phyloP scores from a whole-genome alignment of 2,329 filamentous ascomycete species.

The Zasmidium angulare region DNA sequence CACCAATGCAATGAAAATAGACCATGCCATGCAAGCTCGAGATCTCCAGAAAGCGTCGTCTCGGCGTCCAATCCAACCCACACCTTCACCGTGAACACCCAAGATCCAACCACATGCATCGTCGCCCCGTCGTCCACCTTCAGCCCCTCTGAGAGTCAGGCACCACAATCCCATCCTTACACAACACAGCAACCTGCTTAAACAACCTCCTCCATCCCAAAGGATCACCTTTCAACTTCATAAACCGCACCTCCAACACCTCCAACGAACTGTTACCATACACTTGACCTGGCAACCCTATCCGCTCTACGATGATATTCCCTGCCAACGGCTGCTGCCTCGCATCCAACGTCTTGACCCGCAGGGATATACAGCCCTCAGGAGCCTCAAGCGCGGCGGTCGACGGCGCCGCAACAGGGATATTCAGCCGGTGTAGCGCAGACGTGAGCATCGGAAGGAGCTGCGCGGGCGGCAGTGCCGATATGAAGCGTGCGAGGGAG shows the following conservation, averaged over 20 bases:
- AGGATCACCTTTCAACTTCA: conserved; percentile 94
- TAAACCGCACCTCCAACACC: conserved; percentile 81
- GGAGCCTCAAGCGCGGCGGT: conserved; percentile 43
- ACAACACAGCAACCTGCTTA: conserved; percentile 87
- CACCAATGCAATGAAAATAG: too few relatives aligned
- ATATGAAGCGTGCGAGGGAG: conserved; percentile 89
- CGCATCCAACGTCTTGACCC: conserved; percentile 72
- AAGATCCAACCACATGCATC: not conserved
- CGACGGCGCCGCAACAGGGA: conserved; percentile 61
- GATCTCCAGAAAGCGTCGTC: too few relatives aligned
- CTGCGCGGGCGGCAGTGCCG: conserved; percentile 69
- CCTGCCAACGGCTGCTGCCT: conserved; percentile 72
- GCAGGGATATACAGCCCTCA: conserved; percentile 54
- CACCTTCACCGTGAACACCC: too few relatives aligned
- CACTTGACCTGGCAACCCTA: conserved; percentile 48
- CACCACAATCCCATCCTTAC: conserved; percentile 72
- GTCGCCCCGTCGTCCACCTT: not conserved
- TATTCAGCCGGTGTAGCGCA: conserved; percentile 79
- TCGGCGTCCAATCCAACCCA: too few relatives aligned
- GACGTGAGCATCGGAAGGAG: conserved; percentile 78
- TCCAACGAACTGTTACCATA: conserved; percentile 47
- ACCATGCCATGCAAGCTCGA: not conserved
- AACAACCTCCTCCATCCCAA: conserved; percentile 96
- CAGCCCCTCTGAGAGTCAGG: not conserved
- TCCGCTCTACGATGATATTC: conserved; percentile 70